A percentile compares a stretch with the other conserved stretches of the same genome.
Evolutionary conservation across 176 grass and related monocot species (phyloP).

Genomic region (Puccinellia tenuiflora): DNA sequence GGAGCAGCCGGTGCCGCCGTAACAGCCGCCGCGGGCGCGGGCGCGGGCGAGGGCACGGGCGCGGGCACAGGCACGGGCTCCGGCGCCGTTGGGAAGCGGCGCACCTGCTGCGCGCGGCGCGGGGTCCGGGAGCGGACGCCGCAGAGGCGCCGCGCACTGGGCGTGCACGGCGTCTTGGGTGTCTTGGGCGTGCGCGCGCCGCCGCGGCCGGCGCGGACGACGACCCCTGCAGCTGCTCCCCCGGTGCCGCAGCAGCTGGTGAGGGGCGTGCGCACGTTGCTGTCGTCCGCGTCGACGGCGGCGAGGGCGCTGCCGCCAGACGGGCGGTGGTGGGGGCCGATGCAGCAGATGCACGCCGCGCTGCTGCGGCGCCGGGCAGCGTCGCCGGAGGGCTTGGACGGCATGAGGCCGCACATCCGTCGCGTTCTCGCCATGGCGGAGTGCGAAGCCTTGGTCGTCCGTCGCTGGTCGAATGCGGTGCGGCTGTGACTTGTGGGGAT

Average conservation of each 20-base stretch:
- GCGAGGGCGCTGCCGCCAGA: background rate
- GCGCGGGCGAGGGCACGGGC: background rate
- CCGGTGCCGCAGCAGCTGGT: conserved; percentile 36
- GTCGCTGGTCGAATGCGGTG: background rate
- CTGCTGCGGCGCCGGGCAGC: conserved; percentile 18
- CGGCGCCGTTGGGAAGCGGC: conserved; percentile 6
- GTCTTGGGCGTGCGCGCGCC: conserved; percentile 27
- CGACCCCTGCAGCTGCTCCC: background rate
- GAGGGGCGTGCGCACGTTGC: conserved; percentile 29
- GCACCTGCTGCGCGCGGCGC: conserved; percentile 32
- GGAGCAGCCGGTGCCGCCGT: background rate
- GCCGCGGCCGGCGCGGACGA: background rate
- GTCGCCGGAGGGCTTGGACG: conserved; percentile 21
- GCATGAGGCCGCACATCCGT: conserved; percentile 46
- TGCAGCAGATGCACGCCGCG: conserved; percentile 78
- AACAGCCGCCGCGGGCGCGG: background rate
- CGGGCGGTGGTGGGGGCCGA: conserved; percentile 48
- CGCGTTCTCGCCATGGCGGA: conserved; percentile 28
- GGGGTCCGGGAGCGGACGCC: conserved; percentile 42
- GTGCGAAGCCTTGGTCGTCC: background rate
- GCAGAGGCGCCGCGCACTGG: conserved; percentile 38
- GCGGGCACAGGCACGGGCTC: background rate
- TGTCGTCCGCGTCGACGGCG: conserved; percentile 16
- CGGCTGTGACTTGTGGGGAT: background rate
- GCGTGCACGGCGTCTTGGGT: conserved; percentile 50